Evolutionary conservation across 306 rosid genomes (phyloP).

Genomic region (Oemleria cerasiformis): DNA sequence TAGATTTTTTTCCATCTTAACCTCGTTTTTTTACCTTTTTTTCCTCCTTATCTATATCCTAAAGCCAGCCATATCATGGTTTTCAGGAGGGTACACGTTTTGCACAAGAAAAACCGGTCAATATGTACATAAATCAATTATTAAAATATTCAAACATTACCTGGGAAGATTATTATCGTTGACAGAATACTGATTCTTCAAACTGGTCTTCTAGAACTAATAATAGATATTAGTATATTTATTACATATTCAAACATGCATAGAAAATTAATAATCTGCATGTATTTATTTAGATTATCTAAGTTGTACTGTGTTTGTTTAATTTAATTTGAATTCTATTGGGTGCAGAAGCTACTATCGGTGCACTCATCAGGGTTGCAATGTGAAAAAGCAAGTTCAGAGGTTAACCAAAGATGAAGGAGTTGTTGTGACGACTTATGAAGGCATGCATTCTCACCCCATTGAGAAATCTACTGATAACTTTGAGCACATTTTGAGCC

Average conservation of each 20-base stretch:
- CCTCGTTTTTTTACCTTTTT: too few species aligned
- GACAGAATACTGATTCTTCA: background rate
- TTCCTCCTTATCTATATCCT: too few species aligned
- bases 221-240: background rate
- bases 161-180: background rate
- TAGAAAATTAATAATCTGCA: background rate
- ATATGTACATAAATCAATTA: background rate
- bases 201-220: background rate
- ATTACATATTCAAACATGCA: background rate
- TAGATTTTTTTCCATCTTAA: too few species aligned
- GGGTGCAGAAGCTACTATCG: conserved; percentile 48
- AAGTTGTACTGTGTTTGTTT: too few species aligned
- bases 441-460: conserved; percentile 50
- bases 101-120: too few species aligned
- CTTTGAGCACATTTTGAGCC: conserved; percentile 53
- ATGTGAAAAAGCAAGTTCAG: conserved; percentile 53
- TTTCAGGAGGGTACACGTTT: too few species aligned
- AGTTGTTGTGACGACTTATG: conserved; percentile 46
- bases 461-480: conserved; percentile 48
- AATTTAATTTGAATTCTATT: too few species aligned
- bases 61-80: too few species aligned
- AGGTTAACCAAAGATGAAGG: conserved; percentile 47
- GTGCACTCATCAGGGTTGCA: conserved; percentile 51
- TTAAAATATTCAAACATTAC: too few species aligned
- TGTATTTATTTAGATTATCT: too few species aligned